phyloP scores from a whole-genome alignment of 176 grass and related monocot genomes.

The Zoysia japonica region DNA sequence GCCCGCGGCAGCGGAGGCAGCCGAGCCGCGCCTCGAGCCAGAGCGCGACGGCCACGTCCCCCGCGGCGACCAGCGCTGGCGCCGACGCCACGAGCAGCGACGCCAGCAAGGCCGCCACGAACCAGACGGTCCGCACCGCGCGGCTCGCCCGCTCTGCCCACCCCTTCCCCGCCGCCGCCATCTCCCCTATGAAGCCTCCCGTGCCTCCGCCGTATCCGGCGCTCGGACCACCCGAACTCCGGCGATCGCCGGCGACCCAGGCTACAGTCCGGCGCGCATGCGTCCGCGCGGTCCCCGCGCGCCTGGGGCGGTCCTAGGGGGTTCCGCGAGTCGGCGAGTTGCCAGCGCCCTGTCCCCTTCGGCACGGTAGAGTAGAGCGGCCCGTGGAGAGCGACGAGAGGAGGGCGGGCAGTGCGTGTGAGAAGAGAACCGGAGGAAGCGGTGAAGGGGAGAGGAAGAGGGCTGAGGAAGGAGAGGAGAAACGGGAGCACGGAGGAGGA shows the following conservation, averaged over 20 bases:
- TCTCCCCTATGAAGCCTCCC: constrained; percentile 3
- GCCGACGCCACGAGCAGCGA: constrained; percentile 77
- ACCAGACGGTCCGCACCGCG: constrained; percentile 53
- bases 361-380: background rate
- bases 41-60: constrained; percentile 65
- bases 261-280: constrained; percentile 36
- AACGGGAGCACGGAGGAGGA: constrained; percentile 3
- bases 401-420: background rate
- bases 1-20: constrained; percentile 46
- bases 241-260: constrained; percentile 37
- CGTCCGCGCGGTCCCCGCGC: background rate
- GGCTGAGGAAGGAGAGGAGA: background rate
- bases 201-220: constrained; percentile 27
- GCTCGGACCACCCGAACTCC: constrained; percentile 8
- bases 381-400: background rate
- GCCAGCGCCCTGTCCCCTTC: background rate
- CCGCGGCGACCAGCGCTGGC: constrained; percentile 71
- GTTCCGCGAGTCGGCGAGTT: background rate
- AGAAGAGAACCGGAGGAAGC: constrained; percentile 11
- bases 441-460: background rate
- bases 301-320: constrained; percentile 5
- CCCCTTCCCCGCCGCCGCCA: constrained; percentile 76
- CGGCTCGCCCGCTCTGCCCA: constrained; percentile 60
- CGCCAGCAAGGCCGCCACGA: constrained; percentile 72
- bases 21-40: constrained; percentile 64